Conservation (phyloP, 306 rosid genomes). For the cucumber (Cucumis sativus) region Cucumber_9930_V3 NC_026658.2:23625501-23626000, state of each 20-base stretch:
- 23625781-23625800: not conserved
- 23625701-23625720: not conserved
- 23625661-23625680: not conserved
- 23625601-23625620: not conserved
- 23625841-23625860: not conserved
- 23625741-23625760: not conserved
- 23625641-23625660: not conserved
- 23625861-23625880: not conserved
- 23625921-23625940: not conserved
- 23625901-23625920: not conserved
- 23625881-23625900: not conserved
- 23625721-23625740: not conserved
- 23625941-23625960: not conserved
- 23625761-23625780: not conserved
- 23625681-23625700: not conserved
- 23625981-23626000: not conserved
- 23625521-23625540: not conserved
- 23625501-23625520: not conserved
- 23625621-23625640: not conserved
- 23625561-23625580: not conserved
- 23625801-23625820: not conserved
- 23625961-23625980: not conserved
- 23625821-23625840: not conserved
- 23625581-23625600: not conserved
- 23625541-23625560: not conserved